Percentiles rank a stretch among this genome's conserved stretches.
Conservation (phyloP, 1,284 basidiomycete species). For the Exobasidium cylindrosporum region DNA sequence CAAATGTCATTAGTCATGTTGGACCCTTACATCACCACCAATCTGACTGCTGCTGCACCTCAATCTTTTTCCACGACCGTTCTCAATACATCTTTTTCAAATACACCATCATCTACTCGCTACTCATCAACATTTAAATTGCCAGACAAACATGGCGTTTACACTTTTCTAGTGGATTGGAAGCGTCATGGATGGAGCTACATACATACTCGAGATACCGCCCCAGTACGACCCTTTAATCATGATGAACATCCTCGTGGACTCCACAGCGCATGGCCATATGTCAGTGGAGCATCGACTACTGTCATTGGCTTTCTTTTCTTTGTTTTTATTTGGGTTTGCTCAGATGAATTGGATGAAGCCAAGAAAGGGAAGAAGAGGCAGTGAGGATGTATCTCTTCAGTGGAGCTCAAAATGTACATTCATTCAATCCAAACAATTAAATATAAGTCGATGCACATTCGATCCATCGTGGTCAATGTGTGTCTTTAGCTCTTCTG, state of each 20-base stretch:
- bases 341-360: conserved; percentile 4
- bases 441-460: no score
- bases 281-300: conserved; percentile 83
- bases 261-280: conserved; percentile 89
- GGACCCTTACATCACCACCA: conserved; percentile 63
- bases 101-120: conserved; percentile 51
- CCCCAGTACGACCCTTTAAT: conserved; percentile 84
- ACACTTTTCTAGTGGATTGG: conserved; percentile 88
- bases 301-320: conserved; percentile 78
- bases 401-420: background rate
- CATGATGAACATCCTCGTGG: conserved; percentile 94
- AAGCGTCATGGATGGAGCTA: conserved; percentile 80
- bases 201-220: conserved; percentile 68
- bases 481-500: background rate
- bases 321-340: conserved; percentile 78
- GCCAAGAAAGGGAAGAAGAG: conserved; percentile 9
- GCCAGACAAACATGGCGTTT: conserved; percentile 94
- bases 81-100: background rate
- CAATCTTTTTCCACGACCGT: background rate
- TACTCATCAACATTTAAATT: conserved; percentile 78
- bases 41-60: conserved; percentile 23
- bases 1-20: conserved; percentile 98
- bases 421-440: background rate
- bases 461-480: background rate
- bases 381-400: background rate